Base-by-base conservation (phyloP, 257 asterid genomes). In the Coffea eugenioides region DNA sequence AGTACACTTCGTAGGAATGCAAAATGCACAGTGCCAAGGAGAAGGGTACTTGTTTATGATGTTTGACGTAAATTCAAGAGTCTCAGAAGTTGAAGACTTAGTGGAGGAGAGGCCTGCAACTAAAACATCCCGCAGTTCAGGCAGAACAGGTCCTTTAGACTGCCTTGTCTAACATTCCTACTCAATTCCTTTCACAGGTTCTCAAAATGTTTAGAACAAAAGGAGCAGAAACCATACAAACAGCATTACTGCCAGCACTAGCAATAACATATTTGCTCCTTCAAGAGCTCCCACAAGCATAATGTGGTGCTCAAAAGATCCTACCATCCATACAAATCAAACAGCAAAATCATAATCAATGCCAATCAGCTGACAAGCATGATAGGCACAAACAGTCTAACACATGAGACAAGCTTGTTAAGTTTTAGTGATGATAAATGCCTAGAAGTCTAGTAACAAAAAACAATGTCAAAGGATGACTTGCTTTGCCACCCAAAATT, bases 281-380 rank as follows among this genome's bases (percentile, higher is more conserved):
- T 59, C 51, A 15, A 54, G 14, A 9, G 46, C 6, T 41, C 14
- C 43, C 16, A 56, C 69, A 74, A 74, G 69, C 34, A 57, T 34
- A 74, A 74, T 41, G n/a, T 74, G 68, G 51, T 56, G 43, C 68
- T 56, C 21, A 36, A 69, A 56, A 74, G 52, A 74, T 56, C 49
- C 23, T 1, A 54, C 59, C 2, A 73, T 31, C 48, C 36, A 34
- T 52, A 36, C 31, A 56, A 31, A 34, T 34, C n/a, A 54, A 18
- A 0, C 68, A 34, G 57, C 18, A 73, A 8, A 73, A 36, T 74
- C 23, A 27, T 36, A 39, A 74, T 39, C 36, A 39, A 6, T 23
- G 10, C 13, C n/a, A 18, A 4, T 51, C 77, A 31, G 20, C 52
- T 52, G 67, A 54, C 9, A 59, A n/a, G 41, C 11, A 34, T 3